These are phyloP conservation scores for Flaveria robusta DNA, from an alignment of 129 eudicot species.

Conservation along the genomic window DNA sequence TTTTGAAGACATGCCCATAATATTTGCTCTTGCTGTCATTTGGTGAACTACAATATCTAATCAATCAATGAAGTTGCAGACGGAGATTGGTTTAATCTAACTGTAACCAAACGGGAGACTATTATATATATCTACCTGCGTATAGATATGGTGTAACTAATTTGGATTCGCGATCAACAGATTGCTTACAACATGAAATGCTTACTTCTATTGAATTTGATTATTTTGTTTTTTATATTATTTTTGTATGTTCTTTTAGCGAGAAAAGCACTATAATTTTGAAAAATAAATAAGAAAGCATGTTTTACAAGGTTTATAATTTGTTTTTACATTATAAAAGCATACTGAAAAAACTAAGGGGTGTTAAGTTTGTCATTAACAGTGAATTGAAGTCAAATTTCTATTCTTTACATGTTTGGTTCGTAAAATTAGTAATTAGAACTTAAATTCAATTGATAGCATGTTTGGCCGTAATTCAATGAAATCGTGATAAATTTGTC, in stretches of 20 bases:
- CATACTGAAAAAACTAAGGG: no score
- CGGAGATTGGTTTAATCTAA: slow-evolving; percentile 26
- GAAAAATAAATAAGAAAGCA: background rate
- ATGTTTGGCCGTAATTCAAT: background rate
- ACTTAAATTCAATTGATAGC: background rate
- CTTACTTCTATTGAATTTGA: slow-evolving; percentile 27
- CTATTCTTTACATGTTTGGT: no score
- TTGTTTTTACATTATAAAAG: background rate
- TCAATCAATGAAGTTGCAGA: background rate
- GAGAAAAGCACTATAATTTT: background rate
- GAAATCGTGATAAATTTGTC: no score
- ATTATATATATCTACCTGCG: slow-evolving; percentile 15
- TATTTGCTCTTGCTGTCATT: slow-evolving; percentile 41
- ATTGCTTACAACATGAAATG: slow-evolving; percentile 33
- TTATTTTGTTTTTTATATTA: slow-evolving; percentile 20
- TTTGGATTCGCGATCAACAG: slow-evolving; percentile 15
- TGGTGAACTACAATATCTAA: slow-evolving; percentile 31
- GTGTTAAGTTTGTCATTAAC: no score
- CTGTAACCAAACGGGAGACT: slow-evolving; percentile 23
- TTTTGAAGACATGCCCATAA: slow-evolving; percentile 39
- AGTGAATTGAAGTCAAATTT: no score
- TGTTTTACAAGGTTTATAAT: background rate
- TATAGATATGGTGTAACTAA: slow-evolving; percentile 38
- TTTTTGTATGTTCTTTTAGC: background rate
- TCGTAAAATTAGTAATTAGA: background rate